Evolutionary conservation across 768 basidiomycete genomes (phyloP), one percentile per base, ranked within the genome.

Genomic region (Mycena olivaceomarginata): DNA sequence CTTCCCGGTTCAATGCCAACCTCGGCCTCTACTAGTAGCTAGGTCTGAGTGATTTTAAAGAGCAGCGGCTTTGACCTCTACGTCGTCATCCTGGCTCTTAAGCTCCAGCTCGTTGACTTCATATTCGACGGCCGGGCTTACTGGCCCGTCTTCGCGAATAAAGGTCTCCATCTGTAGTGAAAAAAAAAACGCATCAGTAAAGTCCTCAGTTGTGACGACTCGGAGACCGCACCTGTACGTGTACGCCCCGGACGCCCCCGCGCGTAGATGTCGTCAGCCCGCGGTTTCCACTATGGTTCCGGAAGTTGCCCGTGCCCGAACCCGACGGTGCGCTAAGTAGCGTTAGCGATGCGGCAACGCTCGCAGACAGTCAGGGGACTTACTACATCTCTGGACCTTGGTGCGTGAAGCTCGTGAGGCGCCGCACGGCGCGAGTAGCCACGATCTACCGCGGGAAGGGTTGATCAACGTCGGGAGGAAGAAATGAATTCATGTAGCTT

Each of bases 341-440:
- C 11, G 59, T 74, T 62, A 25, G 22, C 20, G 31, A 10, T 40
- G 6, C 20, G 37, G 37, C 25, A 25, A 25, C 25, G 25, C 25
- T 25, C 25, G 5, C 68, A 39, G 43, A n/a, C 13, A 13, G 37
- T 16, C 22, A 25, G 25, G 25, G 25, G 31, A 83, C 89, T 72
- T 82, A 90, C 89, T 86, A 92, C 48, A 91, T 80, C 77, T 91
- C 92, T 9, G 89, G 82, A 7, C 84, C 86, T 40, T 69, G 80
- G 63, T 83, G 83, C 0, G 82, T 85, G 81, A 90, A 93, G 75
- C 90, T 92, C 45, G 91, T 89, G 11, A 93, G 85, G 22, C 92
- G 88, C 65, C 93, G 90, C 25, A 93, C 92, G 12, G 90, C 90
- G 41, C 92, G 91, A 71, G 88, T 91, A 9, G 92, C 92, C 62